A percentile compares a stretch with the other conserved stretches of the same genome.
These are phyloP conservation scores for Noccaea caerulescens DNA, from an alignment of 345 rosid genomes.

Conservation along the genomic window DNA sequence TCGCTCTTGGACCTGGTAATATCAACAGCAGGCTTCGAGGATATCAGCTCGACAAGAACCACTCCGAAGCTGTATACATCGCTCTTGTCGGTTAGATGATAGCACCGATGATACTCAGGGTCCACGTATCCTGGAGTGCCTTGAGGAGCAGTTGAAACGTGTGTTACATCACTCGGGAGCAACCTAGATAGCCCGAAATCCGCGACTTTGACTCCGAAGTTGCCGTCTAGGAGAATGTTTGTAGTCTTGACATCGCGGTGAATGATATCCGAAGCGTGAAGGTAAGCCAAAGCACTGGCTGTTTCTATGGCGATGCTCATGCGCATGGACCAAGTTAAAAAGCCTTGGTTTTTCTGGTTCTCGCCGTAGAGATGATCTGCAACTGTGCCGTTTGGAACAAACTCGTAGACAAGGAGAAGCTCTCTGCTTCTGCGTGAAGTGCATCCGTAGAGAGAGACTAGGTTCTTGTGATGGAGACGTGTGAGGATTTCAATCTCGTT, in stretches of 20 bases:
- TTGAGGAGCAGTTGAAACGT: constrained; percentile 73
- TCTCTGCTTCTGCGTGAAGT: constrained; percentile 59
- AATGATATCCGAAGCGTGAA: constrained; percentile 62
- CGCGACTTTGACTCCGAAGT: constrained; percentile 62
- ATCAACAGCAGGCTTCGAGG: constrained; percentile 76
- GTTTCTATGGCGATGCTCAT: constrained; percentile 68
- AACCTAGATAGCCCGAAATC: constrained; percentile 72
- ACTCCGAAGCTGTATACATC: constrained; percentile 82
- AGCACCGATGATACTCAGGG: constrained; percentile 66
- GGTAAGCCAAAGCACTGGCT: constrained; percentile 66
- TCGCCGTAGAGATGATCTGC: constrained; percentile 69
- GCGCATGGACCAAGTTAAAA: constrained; percentile 56
- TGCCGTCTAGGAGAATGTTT: constrained; percentile 67
- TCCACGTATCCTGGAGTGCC: constrained; percentile 76
- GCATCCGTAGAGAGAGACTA: constrained; percentile 73
- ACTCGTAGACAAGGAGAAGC: constrained; percentile 73
- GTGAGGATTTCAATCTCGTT: constrained; percentile 65
- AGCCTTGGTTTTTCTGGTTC: constrained; percentile 35
- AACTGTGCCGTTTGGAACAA: constrained; percentile 62
- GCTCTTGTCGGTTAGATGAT: constrained; percentile 68
- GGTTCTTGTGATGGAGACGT: constrained; percentile 64
- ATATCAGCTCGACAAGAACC: constrained; percentile 65
- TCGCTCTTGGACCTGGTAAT: constrained; percentile 56
- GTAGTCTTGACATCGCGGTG: constrained; percentile 70
- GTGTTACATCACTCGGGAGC: constrained; percentile 59